These are phyloP conservation scores for Rhizomucor pusillus DNA, from an alignment of 371 early-diverging fungal genomes.

Conservation along the genomic window DNA sequence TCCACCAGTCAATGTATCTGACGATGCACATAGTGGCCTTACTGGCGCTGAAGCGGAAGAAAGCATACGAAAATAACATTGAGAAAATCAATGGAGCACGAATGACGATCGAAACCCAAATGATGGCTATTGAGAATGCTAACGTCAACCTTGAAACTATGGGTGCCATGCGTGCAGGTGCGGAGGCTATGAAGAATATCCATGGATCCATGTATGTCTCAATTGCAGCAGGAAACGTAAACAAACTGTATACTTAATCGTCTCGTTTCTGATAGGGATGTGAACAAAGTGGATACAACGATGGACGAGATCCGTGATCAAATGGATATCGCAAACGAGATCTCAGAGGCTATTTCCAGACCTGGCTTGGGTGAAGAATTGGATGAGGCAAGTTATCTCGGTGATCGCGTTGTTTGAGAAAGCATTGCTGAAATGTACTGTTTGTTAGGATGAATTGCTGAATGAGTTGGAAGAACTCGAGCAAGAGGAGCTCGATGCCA, in stretches of 20 bases:
- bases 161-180: slow-evolving; percentile 94
- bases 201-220: slow-evolving; percentile 84
- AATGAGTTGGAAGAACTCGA: slow-evolving; percentile 93
- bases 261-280: slow-evolving; percentile 59
- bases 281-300: slow-evolving; percentile 92
- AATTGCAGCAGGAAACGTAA: background rate
- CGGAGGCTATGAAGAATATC: slow-evolving; percentile 91
- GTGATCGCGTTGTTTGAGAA: background rate
- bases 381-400: slow-evolving; percentile 71
- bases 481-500: slow-evolving; percentile 89
- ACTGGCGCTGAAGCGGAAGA: slow-evolving; percentile 94
- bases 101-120: slow-evolving; percentile 93
- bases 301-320: slow-evolving; percentile 98
- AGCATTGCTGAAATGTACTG: no score
- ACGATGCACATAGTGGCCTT: slow-evolving; percentile 66
- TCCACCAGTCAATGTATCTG: background rate
- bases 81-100: slow-evolving; percentile 87
- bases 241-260: background rate
- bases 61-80: slow-evolving; percentile 80
- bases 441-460: slow-evolving; percentile 76
- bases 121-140: slow-evolving; percentile 95
- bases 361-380: slow-evolving; percentile 84
- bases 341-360: slow-evolving; percentile 91
- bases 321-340: slow-evolving; percentile 95
- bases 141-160: slow-evolving; percentile 95